phyloP scores from a whole-genome alignment of 2,329 filamentous ascomycete genomes.

The Drechslerella stenobrocha region DNA sequence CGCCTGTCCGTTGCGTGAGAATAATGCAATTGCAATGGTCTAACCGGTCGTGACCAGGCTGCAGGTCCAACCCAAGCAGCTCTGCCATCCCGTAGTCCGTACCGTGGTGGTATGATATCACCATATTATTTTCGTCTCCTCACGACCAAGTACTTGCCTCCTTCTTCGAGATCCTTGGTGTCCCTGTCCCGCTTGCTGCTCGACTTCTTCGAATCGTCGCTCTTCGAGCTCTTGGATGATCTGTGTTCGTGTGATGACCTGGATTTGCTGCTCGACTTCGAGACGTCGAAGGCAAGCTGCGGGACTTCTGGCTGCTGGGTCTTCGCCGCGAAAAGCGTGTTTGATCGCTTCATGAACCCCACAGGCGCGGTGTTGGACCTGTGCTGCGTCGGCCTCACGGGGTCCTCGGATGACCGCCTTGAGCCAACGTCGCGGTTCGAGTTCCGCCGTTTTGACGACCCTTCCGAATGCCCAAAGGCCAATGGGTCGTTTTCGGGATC shows the following conservation, averaged over 20 bases:
- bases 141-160: slow-evolving; percentile 31
- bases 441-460: slow-evolving; percentile 5
- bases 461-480: slow-evolving; percentile 37
- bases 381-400: slow-evolving; percentile 16
- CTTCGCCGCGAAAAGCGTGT: neutral
- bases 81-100: slow-evolving; percentile 18
- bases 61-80: slow-evolving; percentile 19
- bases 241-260: slow-evolving; percentile 5
- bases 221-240: slow-evolving; percentile 20
- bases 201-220: slow-evolving; percentile 17
- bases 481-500: slow-evolving; percentile 32
- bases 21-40: slow-evolving; percentile 8
- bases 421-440: slow-evolving; percentile 26
- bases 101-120: slow-evolving; percentile 4
- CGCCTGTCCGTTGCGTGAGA: slow-evolving; percentile 13
- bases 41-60: slow-evolving; percentile 5
- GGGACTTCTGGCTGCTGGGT: slow-evolving; percentile 23
- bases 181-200: slow-evolving; percentile 28
- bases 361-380: slow-evolving; percentile 32
- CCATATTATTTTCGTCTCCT: slow-evolving; percentile 41
- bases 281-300: slow-evolving; percentile 34
- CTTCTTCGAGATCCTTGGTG: slow-evolving; percentile 28
- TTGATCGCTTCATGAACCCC: neutral
- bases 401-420: slow-evolving; percentile 23
- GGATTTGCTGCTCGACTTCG: slow-evolving; percentile 16